A percentile compares a stretch with the other conserved stretches of the same genome.
Conservation (phyloP, 2,329 filamentous ascomycete genomes). For the Catunica adiposa region DNA sequence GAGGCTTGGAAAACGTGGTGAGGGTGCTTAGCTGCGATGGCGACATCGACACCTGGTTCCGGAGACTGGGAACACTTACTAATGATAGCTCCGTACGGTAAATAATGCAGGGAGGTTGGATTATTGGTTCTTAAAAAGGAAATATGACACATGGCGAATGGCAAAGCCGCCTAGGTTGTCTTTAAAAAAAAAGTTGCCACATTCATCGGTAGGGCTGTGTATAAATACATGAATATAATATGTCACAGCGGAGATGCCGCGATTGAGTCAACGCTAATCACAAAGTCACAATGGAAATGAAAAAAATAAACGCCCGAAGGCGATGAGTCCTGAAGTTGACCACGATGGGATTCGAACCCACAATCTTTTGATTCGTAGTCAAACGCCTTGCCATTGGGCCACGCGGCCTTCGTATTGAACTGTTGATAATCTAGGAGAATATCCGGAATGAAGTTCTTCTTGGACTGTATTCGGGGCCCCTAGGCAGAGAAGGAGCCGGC, state of each 20-base stretch:
- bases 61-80: no score
- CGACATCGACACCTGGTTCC: no score
- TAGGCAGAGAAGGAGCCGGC: no score
- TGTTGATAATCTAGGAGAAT: neutral
- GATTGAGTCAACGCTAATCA: neutral
- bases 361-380: conserved; percentile 1
- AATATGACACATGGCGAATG: no score
- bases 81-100: no score
- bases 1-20: no score
- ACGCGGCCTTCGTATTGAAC: neutral
- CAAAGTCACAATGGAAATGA: neutral
- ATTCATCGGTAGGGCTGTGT: no score
- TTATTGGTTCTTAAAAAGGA: no score
- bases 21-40: no score
- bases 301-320: neutral
- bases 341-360: neutral
- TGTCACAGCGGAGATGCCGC: neutral
- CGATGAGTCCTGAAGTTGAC: neutral
- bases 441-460: neutral
- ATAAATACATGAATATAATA: neutral
- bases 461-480: neutral
- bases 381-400: conserved; percentile 3
- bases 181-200: no score
- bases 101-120: no score
- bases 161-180: no score